Percentiles rank a stretch among this genome's conserved stretches.
Evolutionary conservation across 805 yeast genomes (phyloP).

Genomic region (Lachancea nothofagi): DNA sequence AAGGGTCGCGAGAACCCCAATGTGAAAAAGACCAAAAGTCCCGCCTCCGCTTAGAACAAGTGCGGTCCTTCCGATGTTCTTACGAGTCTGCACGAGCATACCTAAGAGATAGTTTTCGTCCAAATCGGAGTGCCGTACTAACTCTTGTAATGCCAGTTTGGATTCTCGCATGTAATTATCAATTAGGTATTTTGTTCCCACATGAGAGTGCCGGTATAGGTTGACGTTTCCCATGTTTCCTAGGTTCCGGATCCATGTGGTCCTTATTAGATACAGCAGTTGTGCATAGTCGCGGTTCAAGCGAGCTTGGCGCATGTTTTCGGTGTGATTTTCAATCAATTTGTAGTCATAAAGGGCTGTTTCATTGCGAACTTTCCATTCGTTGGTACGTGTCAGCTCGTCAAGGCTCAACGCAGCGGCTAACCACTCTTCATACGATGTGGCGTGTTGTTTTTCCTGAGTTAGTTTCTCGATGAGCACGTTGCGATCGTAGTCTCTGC

Average conservation of each 20-base stretch:
- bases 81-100: constrained; percentile 79
- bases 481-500: constrained; percentile 29
- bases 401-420: constrained; percentile 61
- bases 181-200: constrained; percentile 79
- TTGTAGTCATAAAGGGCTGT: constrained; percentile 71
- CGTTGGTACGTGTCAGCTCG: constrained; percentile 51
- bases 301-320: constrained; percentile 58
- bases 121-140: constrained; percentile 31
- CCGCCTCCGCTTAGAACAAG: constrained; percentile 95
- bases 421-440: constrained; percentile 61
- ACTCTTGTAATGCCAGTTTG: constrained; percentile 38
- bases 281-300: constrained; percentile 48
- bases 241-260: constrained; percentile 77
- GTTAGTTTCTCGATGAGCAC: constrained; percentile 36
- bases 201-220: constrained; percentile 69
- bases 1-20: constrained; percentile 82
- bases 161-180: constrained; percentile 84
- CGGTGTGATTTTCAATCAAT: constrained; percentile 47
- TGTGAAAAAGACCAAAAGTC: constrained; percentile 85
- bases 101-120: constrained; percentile 70
- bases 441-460: constrained; percentile 44
- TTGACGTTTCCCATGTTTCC: constrained; percentile 83
- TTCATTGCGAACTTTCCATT: constrained; percentile 64
- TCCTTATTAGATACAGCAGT: constrained; percentile 69
- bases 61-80: constrained; percentile 91